Conservation (phyloP, 169 alveolate genomes). For the Plasmodium yoelii region DNA sequence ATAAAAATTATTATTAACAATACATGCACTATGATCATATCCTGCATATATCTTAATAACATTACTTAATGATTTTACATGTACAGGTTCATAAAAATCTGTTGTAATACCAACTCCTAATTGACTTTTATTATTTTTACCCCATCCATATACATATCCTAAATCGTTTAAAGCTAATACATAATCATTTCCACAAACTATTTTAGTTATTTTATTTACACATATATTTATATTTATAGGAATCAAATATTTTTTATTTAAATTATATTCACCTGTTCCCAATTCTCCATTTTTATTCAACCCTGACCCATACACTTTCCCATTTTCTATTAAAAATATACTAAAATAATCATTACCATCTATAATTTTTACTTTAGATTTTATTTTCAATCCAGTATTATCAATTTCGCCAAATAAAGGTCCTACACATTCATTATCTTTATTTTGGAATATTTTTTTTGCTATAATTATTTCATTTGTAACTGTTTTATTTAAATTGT, state of each 20-base stretch:
- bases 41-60: constrained; percentile 90
- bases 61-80: constrained; percentile 82
- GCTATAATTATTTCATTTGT: not conserved
- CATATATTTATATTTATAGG: constrained; percentile 55
- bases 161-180: constrained; percentile 86
- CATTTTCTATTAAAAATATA: constrained; percentile 88
- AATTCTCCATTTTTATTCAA: constrained; percentile 94
- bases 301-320: constrained; percentile 95
- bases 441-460: not conserved
- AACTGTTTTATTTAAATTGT: constrained; percentile 7
- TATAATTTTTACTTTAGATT: constrained; percentile 79
- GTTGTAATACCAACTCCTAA: constrained; percentile 84
- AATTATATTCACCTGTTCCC: constrained; percentile 82
- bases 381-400: constrained; percentile 19
- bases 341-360: constrained; percentile 92
- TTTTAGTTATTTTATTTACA: constrained; percentile 78
- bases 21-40: constrained; percentile 89
- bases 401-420: not conserved
- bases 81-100: constrained; percentile 85
- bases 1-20: constrained; percentile 72
- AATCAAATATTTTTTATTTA: constrained; percentile 44
- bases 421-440: not conserved
- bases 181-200: constrained; percentile 93
- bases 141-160: constrained; percentile 91
- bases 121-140: constrained; percentile 83